These are phyloP conservation scores for Yamadazyma insecticola DNA, from an alignment of 805 yeast genomes.

Conservation along the genomic window DNA sequence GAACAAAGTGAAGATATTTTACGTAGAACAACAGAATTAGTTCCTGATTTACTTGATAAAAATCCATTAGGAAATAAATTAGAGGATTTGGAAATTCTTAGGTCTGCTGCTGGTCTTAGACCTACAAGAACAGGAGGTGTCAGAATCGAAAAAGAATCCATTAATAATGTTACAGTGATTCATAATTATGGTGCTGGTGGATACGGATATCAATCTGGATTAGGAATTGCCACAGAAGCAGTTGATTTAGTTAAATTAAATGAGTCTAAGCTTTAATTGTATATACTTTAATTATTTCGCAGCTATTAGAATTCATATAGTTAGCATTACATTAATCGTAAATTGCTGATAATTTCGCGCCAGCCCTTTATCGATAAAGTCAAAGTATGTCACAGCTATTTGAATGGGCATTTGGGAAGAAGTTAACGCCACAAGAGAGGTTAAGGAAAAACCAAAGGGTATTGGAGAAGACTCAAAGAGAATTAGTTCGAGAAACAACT, in stretches of 20 bases:
- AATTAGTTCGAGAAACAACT: constrained; percentile 78
- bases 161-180: constrained; percentile 29
- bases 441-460: constrained; percentile 94
- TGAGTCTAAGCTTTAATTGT: constrained; percentile 3
- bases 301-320: neutral
- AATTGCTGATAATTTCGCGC: no score
- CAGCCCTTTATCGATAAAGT: neutral
- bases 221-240: constrained; percentile 53
- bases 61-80: constrained; percentile 26
- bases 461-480: constrained; percentile 90
- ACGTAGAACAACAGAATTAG: constrained; percentile 47
- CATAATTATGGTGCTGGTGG: constrained; percentile 45
- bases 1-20: constrained; percentile 59
- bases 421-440: constrained; percentile 90
- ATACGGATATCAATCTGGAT: constrained; percentile 38
- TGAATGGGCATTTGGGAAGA: constrained; percentile 96
- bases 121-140: constrained; percentile 77
- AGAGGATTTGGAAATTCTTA: constrained; percentile 47
- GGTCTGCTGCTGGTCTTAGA: constrained; percentile 70
- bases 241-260: constrained; percentile 29
- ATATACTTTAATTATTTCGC: neutral
- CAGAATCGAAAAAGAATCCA: constrained; percentile 54
- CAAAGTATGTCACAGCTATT: constrained; percentile 36
- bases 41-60: constrained; percentile 44
- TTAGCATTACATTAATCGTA: neutral